These are phyloP conservation scores for Saccharomyces hybrid DNA, from an alignment of 1,139 yeast species.

Conservation along the genomic window DNA sequence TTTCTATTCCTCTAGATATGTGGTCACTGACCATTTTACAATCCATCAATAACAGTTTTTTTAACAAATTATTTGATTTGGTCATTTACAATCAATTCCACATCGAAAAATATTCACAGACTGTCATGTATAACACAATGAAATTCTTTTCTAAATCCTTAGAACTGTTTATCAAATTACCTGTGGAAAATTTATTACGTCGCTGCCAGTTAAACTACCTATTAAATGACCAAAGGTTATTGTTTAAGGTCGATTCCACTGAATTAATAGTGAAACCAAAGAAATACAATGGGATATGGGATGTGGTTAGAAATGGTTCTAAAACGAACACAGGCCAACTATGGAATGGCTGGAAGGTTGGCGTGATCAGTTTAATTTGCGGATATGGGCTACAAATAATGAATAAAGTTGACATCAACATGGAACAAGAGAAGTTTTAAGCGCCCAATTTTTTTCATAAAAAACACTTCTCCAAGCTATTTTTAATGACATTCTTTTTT, in stretches of 20 bases:
- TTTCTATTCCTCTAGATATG: slow-evolving; percentile 23
- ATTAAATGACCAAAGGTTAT: slow-evolving; percentile 22
- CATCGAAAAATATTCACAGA: slow-evolving; percentile 61
- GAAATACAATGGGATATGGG: slow-evolving; percentile 45
- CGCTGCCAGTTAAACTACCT: slow-evolving; percentile 77
- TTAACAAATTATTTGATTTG: slow-evolving; percentile 63
- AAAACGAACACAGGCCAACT: slow-evolving; percentile 39
- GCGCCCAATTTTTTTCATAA: too few species aligned
- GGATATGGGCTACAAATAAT: slow-evolving; percentile 74
- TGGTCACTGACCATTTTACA: slow-evolving; percentile 38
- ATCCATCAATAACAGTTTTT: slow-evolving; percentile 44
- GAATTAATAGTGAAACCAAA: slow-evolving; percentile 49
- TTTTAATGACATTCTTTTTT: neutral
- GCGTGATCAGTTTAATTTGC: slow-evolving; percentile 68
- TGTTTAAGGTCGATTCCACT: slow-evolving; percentile 26
- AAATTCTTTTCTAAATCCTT: slow-evolving; percentile 48
- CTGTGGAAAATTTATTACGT: slow-evolving; percentile 77
- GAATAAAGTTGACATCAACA: slow-evolving; percentile 43
- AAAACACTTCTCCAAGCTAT: too few species aligned
- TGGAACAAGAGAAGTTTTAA: slow-evolving; percentile 33
- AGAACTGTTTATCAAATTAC: slow-evolving; percentile 71
- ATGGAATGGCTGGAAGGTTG: slow-evolving; percentile 90
- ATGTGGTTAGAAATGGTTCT: slow-evolving; percentile 38
- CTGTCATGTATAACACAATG: slow-evolving; percentile 48
- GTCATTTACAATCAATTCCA: slow-evolving; percentile 57